phyloP scores from a whole-genome alignment of 495 filamentous ascomycete genomes.

The Penicillium nucicola region DNA sequence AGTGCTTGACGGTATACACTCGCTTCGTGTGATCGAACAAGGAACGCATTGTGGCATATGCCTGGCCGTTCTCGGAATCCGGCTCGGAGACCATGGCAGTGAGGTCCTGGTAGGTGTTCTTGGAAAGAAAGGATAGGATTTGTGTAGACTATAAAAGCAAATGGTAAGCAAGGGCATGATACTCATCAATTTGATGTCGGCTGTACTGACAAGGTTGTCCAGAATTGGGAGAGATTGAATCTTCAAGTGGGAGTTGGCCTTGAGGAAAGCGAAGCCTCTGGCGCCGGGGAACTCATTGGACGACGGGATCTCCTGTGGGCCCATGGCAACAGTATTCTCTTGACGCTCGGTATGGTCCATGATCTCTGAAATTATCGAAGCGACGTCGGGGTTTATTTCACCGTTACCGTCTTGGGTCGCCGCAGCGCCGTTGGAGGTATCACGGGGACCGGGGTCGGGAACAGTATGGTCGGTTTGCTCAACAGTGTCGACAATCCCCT shows the following conservation, averaged over 20 bases:
- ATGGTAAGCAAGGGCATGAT: constrained; percentile 2
- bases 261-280: constrained; percentile 42
- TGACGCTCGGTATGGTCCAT: constrained; percentile 48
- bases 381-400: constrained; percentile 32
- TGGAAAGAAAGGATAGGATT: constrained; percentile 66
- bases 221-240: constrained; percentile 69
- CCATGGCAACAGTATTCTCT: constrained; percentile 42
- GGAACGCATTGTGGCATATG: constrained; percentile 75
- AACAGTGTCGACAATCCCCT: constrained; percentile 29
- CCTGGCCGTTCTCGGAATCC: constrained; percentile 72
- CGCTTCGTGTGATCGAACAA: constrained; percentile 80
- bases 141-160: constrained; percentile 57
- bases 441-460: constrained; percentile 16
- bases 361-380: constrained; percentile 41
- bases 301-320: constrained; percentile 34
- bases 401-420: constrained; percentile 16
- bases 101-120: constrained; percentile 68
- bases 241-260: constrained; percentile 58
- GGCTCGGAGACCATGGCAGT: constrained; percentile 68
- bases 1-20: constrained; percentile 66
- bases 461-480: constrained; percentile 17
- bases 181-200: background rate
- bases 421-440: constrained; percentile 3
- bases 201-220: constrained; percentile 61
- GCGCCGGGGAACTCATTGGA: constrained; percentile 27